A percentile compares a stretch with the other conserved stretches of the same genome.
phyloP scores from a whole-genome alignment of 257 asterid genomes.

The Solanum medicagineum region DNA sequence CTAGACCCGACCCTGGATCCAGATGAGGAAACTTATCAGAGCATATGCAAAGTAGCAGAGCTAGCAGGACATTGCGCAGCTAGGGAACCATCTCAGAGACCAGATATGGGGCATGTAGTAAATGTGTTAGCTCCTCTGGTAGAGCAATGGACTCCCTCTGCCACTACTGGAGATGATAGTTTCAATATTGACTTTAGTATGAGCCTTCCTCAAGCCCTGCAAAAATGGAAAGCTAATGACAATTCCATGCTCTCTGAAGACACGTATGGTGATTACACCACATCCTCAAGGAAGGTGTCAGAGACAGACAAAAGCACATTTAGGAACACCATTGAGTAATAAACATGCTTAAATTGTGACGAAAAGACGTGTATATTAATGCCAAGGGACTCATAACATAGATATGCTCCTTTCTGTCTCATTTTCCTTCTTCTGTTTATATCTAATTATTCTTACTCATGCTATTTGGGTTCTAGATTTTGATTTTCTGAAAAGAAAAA shows the following conservation, averaged over 20 bases:
- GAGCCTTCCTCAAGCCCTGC: constrained; percentile 57
- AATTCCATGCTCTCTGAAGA: constrained; percentile 18
- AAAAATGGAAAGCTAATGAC: constrained; percentile 51
- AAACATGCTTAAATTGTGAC: neutral
- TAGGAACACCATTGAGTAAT: neutral
- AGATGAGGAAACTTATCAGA: constrained; percentile 36
- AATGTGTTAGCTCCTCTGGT: constrained; percentile 51
- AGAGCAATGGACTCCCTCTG: constrained; percentile 64
- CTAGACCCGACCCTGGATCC: constrained; percentile 38
- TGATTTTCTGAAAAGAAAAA: neutral
- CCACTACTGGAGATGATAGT: constrained; percentile 13
- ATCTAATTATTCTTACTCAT: neutral
- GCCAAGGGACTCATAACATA: neutral
- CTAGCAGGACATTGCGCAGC: constrained; percentile 75
- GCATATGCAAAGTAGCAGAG: constrained; percentile 50
- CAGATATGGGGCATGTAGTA: constrained; percentile 76
- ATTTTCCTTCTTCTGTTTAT: neutral
- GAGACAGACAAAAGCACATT: neutral
- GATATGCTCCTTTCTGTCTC: neutral
- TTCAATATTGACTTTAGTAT: constrained; percentile 20
- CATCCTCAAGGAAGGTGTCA: neutral
- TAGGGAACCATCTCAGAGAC: constrained; percentile 58
- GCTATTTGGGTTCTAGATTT: neutral
- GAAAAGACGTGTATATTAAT: neutral
- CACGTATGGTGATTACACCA: neutral